These are phyloP conservation scores for Globisporangium cystogenes DNA, from an alignment of 352 stramenopile genomes.

Conservation along the genomic window DNA sequence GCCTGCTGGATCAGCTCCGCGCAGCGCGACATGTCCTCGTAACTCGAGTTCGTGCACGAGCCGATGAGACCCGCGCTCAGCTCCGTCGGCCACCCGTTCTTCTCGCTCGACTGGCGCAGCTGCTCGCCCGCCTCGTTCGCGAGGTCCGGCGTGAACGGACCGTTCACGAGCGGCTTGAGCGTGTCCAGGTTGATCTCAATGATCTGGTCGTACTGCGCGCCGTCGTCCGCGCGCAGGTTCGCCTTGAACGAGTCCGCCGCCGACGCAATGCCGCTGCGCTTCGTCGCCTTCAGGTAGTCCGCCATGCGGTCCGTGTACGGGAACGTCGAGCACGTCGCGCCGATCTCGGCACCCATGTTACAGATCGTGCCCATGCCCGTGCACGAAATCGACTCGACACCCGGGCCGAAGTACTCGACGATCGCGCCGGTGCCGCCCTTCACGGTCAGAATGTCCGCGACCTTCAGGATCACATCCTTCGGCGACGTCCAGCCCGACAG, in stretches of 20 bases:
- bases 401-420: conserved; percentile 92
- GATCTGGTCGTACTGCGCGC: conserved; percentile 91
- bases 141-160: conserved; percentile 91
- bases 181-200: conserved; percentile 92
- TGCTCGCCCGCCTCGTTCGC: conserved; percentile 73
- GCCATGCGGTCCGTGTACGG: conserved; percentile 91
- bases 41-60: conserved; percentile 94
- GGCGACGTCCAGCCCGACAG: conserved; percentile 91
- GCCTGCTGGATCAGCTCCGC: conserved; percentile 88
- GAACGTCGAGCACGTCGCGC: conserved; percentile 93
- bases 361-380: conserved; percentile 94
- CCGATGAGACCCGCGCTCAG: conserved; percentile 90
- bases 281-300: conserved; percentile 89
- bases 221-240: conserved; percentile 87
- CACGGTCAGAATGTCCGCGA: conserved; percentile 91
- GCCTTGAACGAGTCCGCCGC: conserved; percentile 83
- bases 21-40: conserved; percentile 92
- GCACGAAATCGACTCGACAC: conserved; percentile 91
- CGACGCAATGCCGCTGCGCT: conserved; percentile 85
- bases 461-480: conserved; percentile 95
- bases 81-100: conserved; percentile 89
- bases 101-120: conserved; percentile 62
- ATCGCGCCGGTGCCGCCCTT: conserved; percentile 92
- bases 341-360: conserved; percentile 95
- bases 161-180: conserved; percentile 90